These are phyloP conservation scores for Erythrophleum fordii DNA, from an alignment of 306 rosid species.

Conservation along the genomic window DNA sequence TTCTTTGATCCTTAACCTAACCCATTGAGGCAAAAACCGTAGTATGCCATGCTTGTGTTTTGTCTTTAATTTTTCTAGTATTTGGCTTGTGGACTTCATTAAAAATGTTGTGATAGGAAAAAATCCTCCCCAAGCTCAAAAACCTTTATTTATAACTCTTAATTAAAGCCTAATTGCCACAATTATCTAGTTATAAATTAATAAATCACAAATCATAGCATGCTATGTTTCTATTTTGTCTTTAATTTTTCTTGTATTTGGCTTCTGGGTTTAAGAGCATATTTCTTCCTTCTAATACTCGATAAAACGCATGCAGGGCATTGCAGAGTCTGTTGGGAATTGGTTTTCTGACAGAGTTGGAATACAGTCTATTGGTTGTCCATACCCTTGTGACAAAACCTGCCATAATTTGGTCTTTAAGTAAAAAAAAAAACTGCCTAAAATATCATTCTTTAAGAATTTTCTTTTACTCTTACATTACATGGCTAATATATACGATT, in stretches of 20 bases:
- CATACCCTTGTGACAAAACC: conserved; percentile 65
- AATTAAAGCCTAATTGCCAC: not conserved
- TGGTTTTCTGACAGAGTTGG: conserved; percentile 51
- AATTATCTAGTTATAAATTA: too few species aligned
- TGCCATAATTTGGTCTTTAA: conserved; percentile 39
- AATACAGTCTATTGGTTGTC: conserved; percentile 53
- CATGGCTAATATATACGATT: not conserved
- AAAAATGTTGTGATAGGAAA: too few species aligned
- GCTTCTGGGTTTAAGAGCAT: not conserved
- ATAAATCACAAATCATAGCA: not conserved
- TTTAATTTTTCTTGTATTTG: not conserved
- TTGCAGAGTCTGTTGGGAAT: conserved; percentile 57
- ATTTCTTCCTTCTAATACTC: conserved; percentile 36
- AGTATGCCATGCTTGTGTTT: not conserved
- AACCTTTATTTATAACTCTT: not conserved
- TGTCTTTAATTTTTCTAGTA: not conserved
- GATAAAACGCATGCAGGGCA: conserved; percentile 53
- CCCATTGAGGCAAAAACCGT: not conserved
- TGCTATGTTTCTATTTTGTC: not conserved
- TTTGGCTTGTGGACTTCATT: not conserved
- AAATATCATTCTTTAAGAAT: conserved; percentile 41
- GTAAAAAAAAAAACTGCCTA: not conserved
- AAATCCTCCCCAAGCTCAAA: too few species aligned
- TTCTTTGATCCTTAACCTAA: not conserved
- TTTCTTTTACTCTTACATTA: conserved; percentile 17